Percentiles rank a stretch among this genome's conserved stretches.
phyloP scores from a whole-genome alignment of 768 basidiomycete genomes.

The Mycena vitilis region DNA sequence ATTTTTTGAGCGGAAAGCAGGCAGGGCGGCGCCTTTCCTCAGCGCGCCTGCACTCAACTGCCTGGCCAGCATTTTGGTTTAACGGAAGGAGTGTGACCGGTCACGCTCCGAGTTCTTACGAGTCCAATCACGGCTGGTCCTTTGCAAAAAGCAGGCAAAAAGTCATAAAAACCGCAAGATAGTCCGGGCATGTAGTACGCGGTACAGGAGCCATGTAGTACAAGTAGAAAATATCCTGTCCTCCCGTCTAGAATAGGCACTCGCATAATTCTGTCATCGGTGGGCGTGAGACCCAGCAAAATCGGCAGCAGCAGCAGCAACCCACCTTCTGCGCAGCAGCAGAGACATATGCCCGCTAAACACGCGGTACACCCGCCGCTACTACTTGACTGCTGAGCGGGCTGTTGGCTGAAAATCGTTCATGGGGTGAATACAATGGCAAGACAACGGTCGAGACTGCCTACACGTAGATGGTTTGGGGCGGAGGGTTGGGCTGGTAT shows the following conservation, averaged over 20 bases:
- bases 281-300: constrained; percentile 7
- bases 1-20: constrained; percentile 58
- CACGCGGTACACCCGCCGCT: constrained; percentile 70
- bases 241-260: constrained; percentile 65
- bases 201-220: constrained; percentile 18
- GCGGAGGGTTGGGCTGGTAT: constrained; percentile 65
- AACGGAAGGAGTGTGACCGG: constrained; percentile 39
- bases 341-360: constrained; percentile 70
- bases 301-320: constrained; percentile 23
- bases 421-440: too few species aligned
- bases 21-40: constrained; percentile 63
- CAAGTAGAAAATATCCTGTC: constrained; percentile 19
- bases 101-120: constrained; percentile 35
- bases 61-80: constrained; percentile 82
- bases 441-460: constrained; percentile 36
- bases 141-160: background rate
- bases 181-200: constrained; percentile 8
- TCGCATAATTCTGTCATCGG: constrained; percentile 73
- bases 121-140: background rate
- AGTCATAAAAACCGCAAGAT: background rate
- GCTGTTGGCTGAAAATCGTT: constrained; percentile 60
- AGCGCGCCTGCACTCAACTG: constrained; percentile 76
- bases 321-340: constrained; percentile 82
- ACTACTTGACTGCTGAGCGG: constrained; percentile 57
- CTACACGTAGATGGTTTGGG: constrained; percentile 86